Evolutionary conservation across 2,329 filamentous ascomycete genomes (phyloP).

Genomic region (Pochonia chlamydosporia): DNA sequence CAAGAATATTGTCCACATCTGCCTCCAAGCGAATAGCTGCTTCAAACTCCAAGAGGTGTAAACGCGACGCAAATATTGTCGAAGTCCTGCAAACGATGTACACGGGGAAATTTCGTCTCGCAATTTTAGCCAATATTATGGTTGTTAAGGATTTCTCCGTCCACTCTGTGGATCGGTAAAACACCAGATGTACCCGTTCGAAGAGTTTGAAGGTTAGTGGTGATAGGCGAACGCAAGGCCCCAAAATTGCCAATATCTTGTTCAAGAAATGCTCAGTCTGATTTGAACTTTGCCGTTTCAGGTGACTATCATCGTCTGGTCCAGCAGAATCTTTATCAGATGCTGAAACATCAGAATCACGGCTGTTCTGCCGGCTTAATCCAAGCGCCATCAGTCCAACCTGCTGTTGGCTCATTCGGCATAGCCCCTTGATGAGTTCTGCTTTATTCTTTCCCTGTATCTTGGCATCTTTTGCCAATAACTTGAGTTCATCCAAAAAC

Average conservation of each 20-base stretch:
- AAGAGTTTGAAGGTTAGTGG: constrained; percentile 71
- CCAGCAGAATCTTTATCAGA: constrained; percentile 29
- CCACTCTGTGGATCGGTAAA: constrained; percentile 95
- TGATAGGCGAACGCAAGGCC: constrained; percentile 79
- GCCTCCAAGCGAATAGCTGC: constrained; percentile 76
- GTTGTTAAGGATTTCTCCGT: constrained; percentile 94
- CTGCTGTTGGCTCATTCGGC: constrained; percentile 69
- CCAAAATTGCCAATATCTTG: constrained; percentile 72
- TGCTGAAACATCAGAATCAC: constrained; percentile 45
- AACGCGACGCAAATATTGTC: constrained; percentile 78
- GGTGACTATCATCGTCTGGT: constrained; percentile 8
- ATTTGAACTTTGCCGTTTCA: constrained; percentile 41
- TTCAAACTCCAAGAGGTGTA: constrained; percentile 80
- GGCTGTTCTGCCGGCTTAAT: constrained; percentile 58
- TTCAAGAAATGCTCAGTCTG: constrained; percentile 68
- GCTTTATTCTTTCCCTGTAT: constrained; percentile 83
- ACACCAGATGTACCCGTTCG: constrained; percentile 89
- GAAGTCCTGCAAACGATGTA: constrained; percentile 87
- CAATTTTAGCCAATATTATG: constrained; percentile 88
- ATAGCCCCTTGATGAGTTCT: constrained; percentile 69
- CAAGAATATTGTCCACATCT: constrained; percentile 73
- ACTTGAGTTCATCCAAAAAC: constrained; percentile 81
- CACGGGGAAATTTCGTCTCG: constrained; percentile 77
- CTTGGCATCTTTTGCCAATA: constrained; percentile 78
- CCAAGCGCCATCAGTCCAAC: constrained; percentile 65